phyloP scores from a whole-genome alignment of 2,329 filamentous ascomycete species.

The Gyromitra esculenta region DNA sequence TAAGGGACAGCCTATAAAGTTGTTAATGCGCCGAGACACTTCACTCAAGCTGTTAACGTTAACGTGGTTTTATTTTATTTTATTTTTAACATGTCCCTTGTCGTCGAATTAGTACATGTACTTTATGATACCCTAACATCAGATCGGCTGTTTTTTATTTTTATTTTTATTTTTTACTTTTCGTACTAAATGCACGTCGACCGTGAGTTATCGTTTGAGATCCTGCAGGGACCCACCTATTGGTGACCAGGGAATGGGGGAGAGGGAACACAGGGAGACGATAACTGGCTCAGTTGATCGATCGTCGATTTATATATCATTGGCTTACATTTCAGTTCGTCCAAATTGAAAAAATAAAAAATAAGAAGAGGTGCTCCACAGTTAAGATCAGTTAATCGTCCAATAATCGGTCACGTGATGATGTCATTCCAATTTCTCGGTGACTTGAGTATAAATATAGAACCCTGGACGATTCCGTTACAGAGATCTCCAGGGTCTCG shows the following conservation, averaged over 20 bases:
- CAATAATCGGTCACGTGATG: slow-evolving; percentile 7
- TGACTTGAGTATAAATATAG: not conserved
- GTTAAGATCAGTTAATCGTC: not conserved
- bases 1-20: not conserved
- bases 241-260: slow-evolving; percentile 11
- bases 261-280: not conserved
- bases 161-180: not conserved
- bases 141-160: slow-evolving; percentile 1
- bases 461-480: not conserved
- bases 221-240: slow-evolving; percentile 24
- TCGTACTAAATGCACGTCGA: not conserved
- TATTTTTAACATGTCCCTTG: not conserved
- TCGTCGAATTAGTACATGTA: not conserved
- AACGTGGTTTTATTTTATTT: not conserved
- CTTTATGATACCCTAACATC: not conserved
- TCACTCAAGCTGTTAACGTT: not conserved
- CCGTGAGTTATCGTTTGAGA: slow-evolving; percentile 22
- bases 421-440: not conserved
- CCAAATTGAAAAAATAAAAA: not conserved
- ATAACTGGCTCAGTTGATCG: slow-evolving; percentile 5
- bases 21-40: not conserved
- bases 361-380: not conserved
- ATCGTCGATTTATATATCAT: slow-evolving; percentile 8
- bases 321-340: not conserved
- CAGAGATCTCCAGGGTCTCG: not conserved